Percentiles rank a stretch among this genome's conserved stretches.
Conservation (phyloP, 176 grass and related monocot species). For the Eremochloa ophiuroides region DNA sequence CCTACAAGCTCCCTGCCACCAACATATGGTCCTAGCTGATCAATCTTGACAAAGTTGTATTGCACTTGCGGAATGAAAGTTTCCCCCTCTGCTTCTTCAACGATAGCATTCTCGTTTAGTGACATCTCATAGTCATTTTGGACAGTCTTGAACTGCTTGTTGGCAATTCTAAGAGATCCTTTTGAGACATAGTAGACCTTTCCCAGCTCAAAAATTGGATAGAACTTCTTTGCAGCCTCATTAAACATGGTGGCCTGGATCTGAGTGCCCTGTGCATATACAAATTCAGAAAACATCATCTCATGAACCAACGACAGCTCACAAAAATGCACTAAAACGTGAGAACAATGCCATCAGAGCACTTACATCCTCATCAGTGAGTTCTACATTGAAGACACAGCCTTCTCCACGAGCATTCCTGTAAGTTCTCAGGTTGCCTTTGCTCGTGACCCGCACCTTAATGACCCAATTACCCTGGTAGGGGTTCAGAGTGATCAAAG, state of each 20-base stretch:
- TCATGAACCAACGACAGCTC: not conserved
- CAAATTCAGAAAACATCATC: not conserved
- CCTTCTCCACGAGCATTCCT: conserved; percentile 90
- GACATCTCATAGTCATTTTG: conserved; percentile 97
- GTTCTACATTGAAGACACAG: conserved; percentile 87
- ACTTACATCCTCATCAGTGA: conserved; percentile 98
- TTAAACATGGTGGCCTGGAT: conserved; percentile 99
- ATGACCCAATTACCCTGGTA: conserved; percentile 99
- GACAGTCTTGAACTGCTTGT: conserved; percentile 94
- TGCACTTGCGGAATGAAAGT: conserved; percentile 70
- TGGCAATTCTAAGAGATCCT: conserved; percentile 80
- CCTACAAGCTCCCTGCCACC: conserved; percentile 86
- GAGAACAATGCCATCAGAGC: not conserved
- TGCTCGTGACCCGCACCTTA: conserved; percentile 92
- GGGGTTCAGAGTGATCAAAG: conserved; percentile 80
- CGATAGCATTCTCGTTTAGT: conserved; percentile 76
- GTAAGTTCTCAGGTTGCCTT: conserved; percentile 81
- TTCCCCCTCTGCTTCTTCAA: conserved; percentile 91
- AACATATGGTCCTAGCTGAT: conserved; percentile 78
- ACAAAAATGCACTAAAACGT: not conserved
- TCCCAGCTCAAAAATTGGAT: conserved; percentile 72
- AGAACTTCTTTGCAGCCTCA: conserved; percentile 83
- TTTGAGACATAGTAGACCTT: conserved; percentile 98
- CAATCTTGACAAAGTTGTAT: conserved; percentile 83
- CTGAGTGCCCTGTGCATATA: conserved; percentile 74